Evolutionary conservation across 2,329 filamentous ascomycete genomes (phyloP), one percentile per base, ranked within the genome.

Genomic region (Fusarium bactridioides): DNA sequence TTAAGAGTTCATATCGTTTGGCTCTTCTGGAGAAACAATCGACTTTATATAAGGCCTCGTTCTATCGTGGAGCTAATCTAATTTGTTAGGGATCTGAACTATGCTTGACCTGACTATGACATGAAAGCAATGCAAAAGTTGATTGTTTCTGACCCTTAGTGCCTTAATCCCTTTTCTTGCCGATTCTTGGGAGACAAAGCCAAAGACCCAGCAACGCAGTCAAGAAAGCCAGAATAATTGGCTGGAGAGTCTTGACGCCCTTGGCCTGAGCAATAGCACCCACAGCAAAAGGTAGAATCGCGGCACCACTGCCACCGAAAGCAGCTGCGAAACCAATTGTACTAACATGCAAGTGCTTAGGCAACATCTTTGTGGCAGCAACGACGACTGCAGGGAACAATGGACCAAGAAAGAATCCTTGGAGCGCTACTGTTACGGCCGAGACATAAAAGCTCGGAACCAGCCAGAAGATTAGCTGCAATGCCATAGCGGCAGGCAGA

Each of bases 371-470:
- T 0, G 92, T 93, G 33, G 91, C 89, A 7, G 89, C 90, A 1
- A 94, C 89, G 4, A 95, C 86, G 1, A 87, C 91, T 6, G 90
- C 91, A 0, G 93, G 92, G 80, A 95, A 95, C 23, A 95, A 80
- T 0, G 93, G 93, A 0, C 93, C 93, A 0, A 96, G 85, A 78
- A 95, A 94, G 84, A 95, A 94, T 0, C 93, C 93, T 68, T 94
- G 88, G 0, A 95, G 79, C 0, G 90, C 84, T 16, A 94, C 90
- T 9, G 92, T 90, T 4, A 95, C 86, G 1, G 92, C 91, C 0
- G 92, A 93, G 10, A 93, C 91, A 76, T 92, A 88, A 78, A 95
- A 94, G 58, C 91, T 87, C 0, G 93, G 93, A 0, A 96, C 91
- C 5, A 95, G 89, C 93, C 93, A 96, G 83, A 95, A 93, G 44